Evolutionary conservation across 306 rosid genomes (phyloP).

Genomic region (Prunus dulcis): DNA sequence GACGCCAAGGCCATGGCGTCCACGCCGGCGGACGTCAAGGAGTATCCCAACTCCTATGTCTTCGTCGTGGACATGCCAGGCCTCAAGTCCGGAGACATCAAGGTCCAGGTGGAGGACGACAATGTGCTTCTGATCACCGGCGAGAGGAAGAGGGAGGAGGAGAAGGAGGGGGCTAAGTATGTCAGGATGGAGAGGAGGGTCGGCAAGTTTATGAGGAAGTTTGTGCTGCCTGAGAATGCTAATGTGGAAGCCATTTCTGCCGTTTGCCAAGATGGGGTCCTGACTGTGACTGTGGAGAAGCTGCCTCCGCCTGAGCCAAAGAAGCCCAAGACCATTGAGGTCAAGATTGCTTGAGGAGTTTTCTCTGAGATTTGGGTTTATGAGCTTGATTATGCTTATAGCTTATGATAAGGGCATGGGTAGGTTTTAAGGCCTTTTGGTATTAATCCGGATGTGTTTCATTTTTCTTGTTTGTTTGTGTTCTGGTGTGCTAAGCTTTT

Average conservation of each 20-base stretch:
- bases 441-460: background rate
- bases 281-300: constrained; percentile 70
- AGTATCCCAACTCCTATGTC: constrained; percentile 51
- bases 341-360: constrained; percentile 51
- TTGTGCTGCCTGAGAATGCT: constrained; percentile 80
- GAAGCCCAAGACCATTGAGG: constrained; percentile 79
- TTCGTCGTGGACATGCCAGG: constrained; percentile 94
- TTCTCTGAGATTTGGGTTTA: background rate
- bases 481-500: background rate
- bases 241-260: constrained; percentile 61
- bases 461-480: background rate
- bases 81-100: constrained; percentile 73
- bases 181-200: constrained; percentile 88
- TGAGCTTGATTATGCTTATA: background rate
- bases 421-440: background rate
- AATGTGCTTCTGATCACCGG: constrained; percentile 71
- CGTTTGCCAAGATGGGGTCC: constrained; percentile 75
- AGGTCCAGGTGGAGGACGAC: constrained; percentile 89
- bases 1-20: constrained; percentile 92
- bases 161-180: constrained; percentile 69
- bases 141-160: constrained; percentile 91
- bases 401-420: background rate
- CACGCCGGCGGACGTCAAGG: constrained; percentile 85
- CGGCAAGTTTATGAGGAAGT: constrained; percentile 85
- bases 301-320: constrained; percentile 94